Percentiles rank a stretch among this genome's conserved stretches.
Conservation (phyloP, 2,329 filamentous ascomycete species). For the Sporothrix euskadiensis region DNA sequence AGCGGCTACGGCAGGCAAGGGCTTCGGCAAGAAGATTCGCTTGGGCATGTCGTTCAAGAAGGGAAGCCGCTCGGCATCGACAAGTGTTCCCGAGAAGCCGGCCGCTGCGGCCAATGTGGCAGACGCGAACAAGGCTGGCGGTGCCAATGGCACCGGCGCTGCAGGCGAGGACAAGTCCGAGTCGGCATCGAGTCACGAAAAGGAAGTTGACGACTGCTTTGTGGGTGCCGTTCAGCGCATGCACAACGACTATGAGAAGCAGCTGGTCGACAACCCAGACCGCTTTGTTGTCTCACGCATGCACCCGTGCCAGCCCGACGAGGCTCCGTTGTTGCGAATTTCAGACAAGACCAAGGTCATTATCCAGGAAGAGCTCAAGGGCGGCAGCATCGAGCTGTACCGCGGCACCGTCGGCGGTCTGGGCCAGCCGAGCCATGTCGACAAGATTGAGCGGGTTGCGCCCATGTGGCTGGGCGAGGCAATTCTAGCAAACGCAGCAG, state of each 20-base stretch:
- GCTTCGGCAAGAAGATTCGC: constrained; percentile 81
- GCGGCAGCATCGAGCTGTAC: constrained; percentile 80
- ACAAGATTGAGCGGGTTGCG: constrained; percentile 79
- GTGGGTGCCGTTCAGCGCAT: constrained; percentile 72
- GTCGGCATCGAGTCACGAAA: constrained; percentile 54
- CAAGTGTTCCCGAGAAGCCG: constrained; percentile 69
- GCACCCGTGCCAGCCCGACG: constrained; percentile 67
- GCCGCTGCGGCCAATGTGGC: constrained; percentile 50
- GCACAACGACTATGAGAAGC: constrained; percentile 70
- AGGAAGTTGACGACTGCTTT: constrained; percentile 74
- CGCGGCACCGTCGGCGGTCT: constrained; percentile 81
- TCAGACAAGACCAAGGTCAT: constrained; percentile 67
- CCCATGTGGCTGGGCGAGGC: constrained; percentile 93
- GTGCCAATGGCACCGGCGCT: constrained; percentile 48
- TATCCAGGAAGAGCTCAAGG: constrained; percentile 67
- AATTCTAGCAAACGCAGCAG: constrained; percentile 77
- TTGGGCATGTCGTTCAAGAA: constrained; percentile 83
- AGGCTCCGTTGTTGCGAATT: constrained; percentile 72
- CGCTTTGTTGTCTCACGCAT: constrained; percentile 62
- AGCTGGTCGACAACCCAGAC: constrained; percentile 57
- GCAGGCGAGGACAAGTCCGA: constrained; percentile 25
- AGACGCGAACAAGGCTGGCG: constrained; percentile 68
- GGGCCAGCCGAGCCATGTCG: constrained; percentile 64
- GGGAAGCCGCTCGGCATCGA: constrained; percentile 67
- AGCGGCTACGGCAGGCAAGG: constrained; percentile 44